Percentiles rank a stretch among this genome's conserved stretches.
Evolutionary conservation across 129 eudicot species (phyloP).

Genomic region (Dittrichia graveolens): DNA sequence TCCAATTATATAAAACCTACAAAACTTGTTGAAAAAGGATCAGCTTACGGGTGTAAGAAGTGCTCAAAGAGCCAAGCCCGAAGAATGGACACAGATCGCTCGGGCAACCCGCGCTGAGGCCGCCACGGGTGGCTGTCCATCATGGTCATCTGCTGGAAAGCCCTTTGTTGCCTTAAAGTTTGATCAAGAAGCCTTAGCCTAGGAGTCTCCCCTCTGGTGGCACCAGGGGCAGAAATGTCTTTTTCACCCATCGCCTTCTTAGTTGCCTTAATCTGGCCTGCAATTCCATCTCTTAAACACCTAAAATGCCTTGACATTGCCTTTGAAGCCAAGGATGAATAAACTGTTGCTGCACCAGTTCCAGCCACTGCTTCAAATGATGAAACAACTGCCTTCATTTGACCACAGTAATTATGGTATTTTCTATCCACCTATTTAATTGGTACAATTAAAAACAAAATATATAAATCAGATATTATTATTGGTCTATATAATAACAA

Average conservation of each 20-base stretch:
- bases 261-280: constrained; percentile 68
- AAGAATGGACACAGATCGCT: constrained; percentile 86
- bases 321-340: constrained; percentile 87
- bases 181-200: constrained; percentile 89
- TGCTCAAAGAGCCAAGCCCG: constrained; percentile 99
- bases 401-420: constrained; percentile 89
- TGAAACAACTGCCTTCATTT: constrained; percentile 83
- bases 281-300: constrained; percentile 82
- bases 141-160: constrained; percentile 86
- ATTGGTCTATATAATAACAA: background rate
- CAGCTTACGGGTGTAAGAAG: constrained; percentile 88
- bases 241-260: constrained; percentile 89
- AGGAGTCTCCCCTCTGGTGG: constrained; percentile 90
- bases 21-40: background rate
- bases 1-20: background rate
- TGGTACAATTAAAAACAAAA: constrained; percentile 13
- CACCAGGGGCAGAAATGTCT: constrained; percentile 66
- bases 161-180: constrained; percentile 81
- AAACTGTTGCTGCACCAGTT: constrained; percentile 69
- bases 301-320: constrained; percentile 98
- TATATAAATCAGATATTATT: background rate
- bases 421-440: constrained; percentile 81
- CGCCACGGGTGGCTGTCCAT: constrained; percentile 98
- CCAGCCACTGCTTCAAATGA: constrained; percentile 94
- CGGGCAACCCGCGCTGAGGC: constrained; percentile 95